A percentile compares a stretch with the other conserved stretches of the same genome.
These are phyloP conservation scores for Penstemon eatonii DNA, from an alignment of 257 asterid species.

Conservation along the genomic window DNA sequence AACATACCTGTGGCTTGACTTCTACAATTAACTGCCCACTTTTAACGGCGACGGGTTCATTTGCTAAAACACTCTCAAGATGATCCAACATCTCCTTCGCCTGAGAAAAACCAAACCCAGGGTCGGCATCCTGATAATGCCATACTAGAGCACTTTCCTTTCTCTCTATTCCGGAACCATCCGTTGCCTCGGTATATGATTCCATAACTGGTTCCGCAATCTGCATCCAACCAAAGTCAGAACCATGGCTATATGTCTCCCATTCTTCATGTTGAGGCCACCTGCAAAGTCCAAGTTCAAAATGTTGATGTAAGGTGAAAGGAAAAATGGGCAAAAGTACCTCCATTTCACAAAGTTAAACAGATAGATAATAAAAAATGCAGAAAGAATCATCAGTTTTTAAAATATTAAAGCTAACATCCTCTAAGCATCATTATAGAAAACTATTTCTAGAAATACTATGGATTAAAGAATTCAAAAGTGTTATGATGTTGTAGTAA, in stretches of 20 bases:
- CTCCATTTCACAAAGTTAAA: not conserved
- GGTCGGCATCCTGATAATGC: conserved; percentile 88
- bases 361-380: not conserved
- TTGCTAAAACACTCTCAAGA: conserved; percentile 88
- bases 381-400: not conserved
- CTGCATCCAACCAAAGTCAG: conserved; percentile 90
- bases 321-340: conserved; percentile 6
- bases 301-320: conserved; percentile 6
- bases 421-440: not conserved
- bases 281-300: conserved; percentile 44
- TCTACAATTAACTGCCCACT: conserved; percentile 91
- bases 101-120: conserved; percentile 81
- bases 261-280: conserved; percentile 73
- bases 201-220: conserved; percentile 90
- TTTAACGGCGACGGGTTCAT: conserved; percentile 91
- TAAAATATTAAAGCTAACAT: conserved; percentile 6
- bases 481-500: too few relatives aligned
- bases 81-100: conserved; percentile 95
- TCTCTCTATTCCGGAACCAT: conserved; percentile 79
- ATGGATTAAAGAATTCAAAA: not conserved
- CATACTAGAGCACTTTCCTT: conserved; percentile 91
- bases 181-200: conserved; percentile 86
- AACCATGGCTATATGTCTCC: conserved; percentile 63
- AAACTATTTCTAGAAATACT: not conserved
- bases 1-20: conserved; percentile 85